Evolutionary conservation across 192 early-diverging fungal species (phyloP), one percentile per base, ranked within the genome.

Genomic region (Entomortierella beljakovae): DNA sequence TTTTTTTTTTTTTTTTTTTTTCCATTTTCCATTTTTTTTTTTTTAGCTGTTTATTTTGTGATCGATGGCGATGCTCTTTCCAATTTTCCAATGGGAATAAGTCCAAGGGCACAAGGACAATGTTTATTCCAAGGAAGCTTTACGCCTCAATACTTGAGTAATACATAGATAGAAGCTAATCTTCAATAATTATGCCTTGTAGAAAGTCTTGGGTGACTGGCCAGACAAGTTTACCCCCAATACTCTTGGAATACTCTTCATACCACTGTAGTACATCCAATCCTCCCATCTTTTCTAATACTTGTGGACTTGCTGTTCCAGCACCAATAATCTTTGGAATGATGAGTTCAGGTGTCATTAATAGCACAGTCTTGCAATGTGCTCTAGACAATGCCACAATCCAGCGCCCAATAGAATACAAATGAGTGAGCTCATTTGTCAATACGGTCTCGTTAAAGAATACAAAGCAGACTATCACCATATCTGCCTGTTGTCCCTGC

Each of bases 391-490:
- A 60, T 6, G 83, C 82, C 34, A 87, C 83, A 64, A 82, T 70
- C 84, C 83, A 85, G 6, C 86, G 80, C 40, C 80, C 74, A 16
- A 85, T 70, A 40, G 83, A 81, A 22, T 82, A 82, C 61, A 87
- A 22, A 43, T 83, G 83, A 20, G 66, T 66, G 2, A 75, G 40
- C 40, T 81, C 80, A 22, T 62, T 57, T 10, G 66, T 34, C 34
- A 76, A 38, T 26, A 58, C 62, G 28, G 42, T 60, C 16, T 71
- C 62, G 40, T 75, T 66, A 51, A 83, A 65, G 38, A 89, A 80
- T 3, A 79, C 85, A 70, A 88, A 90, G 49, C 89, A 90, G 15
- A 80, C 85, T 16, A 92, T 73, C 25, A 92, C 88, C 11, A 92
- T 40, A 33, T 92, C 88, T 0, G 86, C 85, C 66, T 89, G 74